Evolutionary conservation across 2,329 filamentous ascomycete genomes (phyloP).

Genomic region (Chaetomium globosum): DNA sequence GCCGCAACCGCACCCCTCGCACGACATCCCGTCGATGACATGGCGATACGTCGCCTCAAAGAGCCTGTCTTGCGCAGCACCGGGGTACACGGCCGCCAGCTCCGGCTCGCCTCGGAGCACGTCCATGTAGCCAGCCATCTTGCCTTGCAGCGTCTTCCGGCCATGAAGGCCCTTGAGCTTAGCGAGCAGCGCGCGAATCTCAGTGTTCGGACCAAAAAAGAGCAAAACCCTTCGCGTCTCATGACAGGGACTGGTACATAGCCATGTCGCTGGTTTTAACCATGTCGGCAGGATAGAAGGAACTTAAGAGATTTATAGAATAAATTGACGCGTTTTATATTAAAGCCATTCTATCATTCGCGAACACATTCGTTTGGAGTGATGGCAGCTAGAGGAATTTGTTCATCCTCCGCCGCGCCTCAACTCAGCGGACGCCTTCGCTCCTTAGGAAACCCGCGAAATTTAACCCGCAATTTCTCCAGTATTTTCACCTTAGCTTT

Average conservation of each 20-base stretch:
- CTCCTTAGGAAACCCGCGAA: background rate
- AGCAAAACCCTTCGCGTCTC: no score
- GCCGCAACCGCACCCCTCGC: constrained; percentile 13
- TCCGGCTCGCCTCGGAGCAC: constrained; percentile 14
- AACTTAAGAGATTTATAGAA: no score
- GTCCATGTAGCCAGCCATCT: constrained; percentile 20
- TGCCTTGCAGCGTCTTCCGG: constrained; percentile 16
- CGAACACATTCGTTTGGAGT: no score
- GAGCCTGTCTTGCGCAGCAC: constrained; percentile 18
- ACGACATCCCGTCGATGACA: constrained; percentile 8
- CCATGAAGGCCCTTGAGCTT: constrained; percentile 20
- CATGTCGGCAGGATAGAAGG: no score
- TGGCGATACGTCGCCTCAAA: constrained; percentile 20
- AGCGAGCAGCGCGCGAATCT: constrained; percentile 39
- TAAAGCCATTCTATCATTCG: no score
- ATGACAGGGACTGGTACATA: no score
- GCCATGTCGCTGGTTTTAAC: no score
- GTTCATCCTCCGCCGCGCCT: background rate
- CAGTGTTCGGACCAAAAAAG: no score
- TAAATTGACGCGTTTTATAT: no score
- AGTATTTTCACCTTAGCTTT: background rate
- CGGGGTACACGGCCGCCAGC: constrained; percentile 19
- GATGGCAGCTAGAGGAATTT: no score
- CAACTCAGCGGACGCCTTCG: background rate
- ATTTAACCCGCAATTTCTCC: constrained; percentile 1